Percentiles rank a stretch among this genome's conserved stretches.
Conservation (phyloP, 2,329 filamentous ascomycete species). For the Cercospora janseana region DNA sequence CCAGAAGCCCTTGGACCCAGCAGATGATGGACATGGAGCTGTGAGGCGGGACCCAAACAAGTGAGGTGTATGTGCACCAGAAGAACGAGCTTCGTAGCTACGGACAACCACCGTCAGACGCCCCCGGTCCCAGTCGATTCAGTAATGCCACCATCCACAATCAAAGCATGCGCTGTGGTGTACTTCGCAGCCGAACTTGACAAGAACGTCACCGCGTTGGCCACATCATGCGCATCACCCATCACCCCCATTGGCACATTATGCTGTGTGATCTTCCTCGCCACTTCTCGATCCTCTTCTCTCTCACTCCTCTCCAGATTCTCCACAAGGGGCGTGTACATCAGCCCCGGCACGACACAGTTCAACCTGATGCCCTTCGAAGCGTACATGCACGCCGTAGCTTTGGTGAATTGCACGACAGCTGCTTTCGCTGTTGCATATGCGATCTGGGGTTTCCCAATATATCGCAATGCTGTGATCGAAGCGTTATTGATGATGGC, state of each 20-base stretch:
- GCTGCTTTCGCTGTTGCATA: constrained; percentile 43
- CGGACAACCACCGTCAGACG: neutral
- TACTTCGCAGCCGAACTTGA: constrained; percentile 82
- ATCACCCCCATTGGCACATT: constrained; percentile 61
- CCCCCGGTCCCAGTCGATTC: constrained; percentile 30
- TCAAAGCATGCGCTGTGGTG: constrained; percentile 74
- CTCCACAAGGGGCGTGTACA: constrained; percentile 55
- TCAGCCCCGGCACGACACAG: constrained; percentile 56
- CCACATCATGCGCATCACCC: constrained; percentile 61
- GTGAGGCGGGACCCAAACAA: neutral
- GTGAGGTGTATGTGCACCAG: neutral
- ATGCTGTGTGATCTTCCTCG: constrained; percentile 51
- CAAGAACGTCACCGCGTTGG: constrained; percentile 83
- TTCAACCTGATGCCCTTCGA: constrained; percentile 49
- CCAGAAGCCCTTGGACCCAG: constrained; percentile 26
- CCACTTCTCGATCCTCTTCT: constrained; percentile 49
- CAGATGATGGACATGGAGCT: constrained; percentile 18
- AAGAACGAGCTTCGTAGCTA: neutral
- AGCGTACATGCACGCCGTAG: constrained; percentile 49
- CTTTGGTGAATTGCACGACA: constrained; percentile 33
- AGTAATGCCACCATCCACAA: constrained; percentile 34
- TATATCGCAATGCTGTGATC: constrained; percentile 54
- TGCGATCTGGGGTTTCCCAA: constrained; percentile 53
- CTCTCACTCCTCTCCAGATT: constrained; percentile 47
- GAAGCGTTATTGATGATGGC: constrained; percentile 49